These are phyloP conservation scores for Tulasnella sp. DNA, from an alignment of 768 basidiomycete genomes.

Conservation along the genomic window DNA sequence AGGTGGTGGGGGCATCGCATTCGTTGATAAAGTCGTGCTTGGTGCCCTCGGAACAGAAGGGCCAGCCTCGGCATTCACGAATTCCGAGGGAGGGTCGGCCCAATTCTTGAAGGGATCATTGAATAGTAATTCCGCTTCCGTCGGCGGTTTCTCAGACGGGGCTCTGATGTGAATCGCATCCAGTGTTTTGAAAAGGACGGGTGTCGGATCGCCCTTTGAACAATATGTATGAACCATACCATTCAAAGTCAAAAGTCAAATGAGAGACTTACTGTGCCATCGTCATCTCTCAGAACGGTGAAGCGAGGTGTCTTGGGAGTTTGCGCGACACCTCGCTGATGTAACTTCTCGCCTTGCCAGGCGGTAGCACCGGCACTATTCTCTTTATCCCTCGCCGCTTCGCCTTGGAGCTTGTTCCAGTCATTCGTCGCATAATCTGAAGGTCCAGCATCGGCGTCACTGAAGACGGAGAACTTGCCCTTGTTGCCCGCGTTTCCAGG, in stretches of 20 bases:
- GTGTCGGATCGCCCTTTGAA: not conserved
- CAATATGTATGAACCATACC: not conserved
- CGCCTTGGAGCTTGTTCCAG: slow-evolving; percentile 35
- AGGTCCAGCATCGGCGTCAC: slow-evolving; percentile 21
- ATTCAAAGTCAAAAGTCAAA: too few relatives aligned
- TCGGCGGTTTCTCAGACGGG: slow-evolving; percentile 16
- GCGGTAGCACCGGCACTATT: slow-evolving; percentile 31
- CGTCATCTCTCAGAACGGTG: slow-evolving; percentile 35
- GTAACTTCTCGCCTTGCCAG: slow-evolving; percentile 34
- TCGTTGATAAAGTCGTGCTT: not conserved
- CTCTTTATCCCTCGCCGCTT: slow-evolving; percentile 33
- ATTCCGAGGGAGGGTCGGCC: slow-evolving; percentile 10
- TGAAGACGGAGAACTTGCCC: slow-evolving; percentile 28
- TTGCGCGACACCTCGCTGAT: slow-evolving; percentile 20
- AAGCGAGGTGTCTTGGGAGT: slow-evolving; percentile 31
- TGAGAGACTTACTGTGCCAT: slow-evolving; percentile 20
- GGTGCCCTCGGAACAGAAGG: not conserved
- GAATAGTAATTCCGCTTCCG: slow-evolving; percentile 33
- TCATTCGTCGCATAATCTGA: slow-evolving; percentile 22
- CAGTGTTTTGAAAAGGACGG: slow-evolving; percentile 16
- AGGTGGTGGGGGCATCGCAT: not conserved
- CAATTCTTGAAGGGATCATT: slow-evolving; percentile 33
- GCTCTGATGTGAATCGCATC: slow-evolving; percentile 25
- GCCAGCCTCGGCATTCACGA: not conserved
- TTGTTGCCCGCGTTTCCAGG: slow-evolving; percentile 21